These are phyloP conservation scores for Camelina laxa DNA, from an alignment of 345 rosid genomes.

Conservation along the genomic window DNA sequence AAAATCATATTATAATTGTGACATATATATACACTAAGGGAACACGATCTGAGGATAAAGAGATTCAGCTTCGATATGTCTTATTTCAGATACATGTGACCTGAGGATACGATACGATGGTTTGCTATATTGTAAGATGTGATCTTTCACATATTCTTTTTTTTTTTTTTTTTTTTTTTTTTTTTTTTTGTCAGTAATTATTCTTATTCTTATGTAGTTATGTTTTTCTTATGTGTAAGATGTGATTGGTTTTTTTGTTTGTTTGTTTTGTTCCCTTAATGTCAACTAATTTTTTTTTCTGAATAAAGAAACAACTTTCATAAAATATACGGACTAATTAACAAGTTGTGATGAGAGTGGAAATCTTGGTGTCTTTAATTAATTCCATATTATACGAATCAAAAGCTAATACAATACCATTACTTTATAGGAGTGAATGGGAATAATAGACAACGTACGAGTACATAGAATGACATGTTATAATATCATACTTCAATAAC, in stretches of 20 bases:
- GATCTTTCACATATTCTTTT: slow-evolving; percentile 9
- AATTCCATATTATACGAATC: slow-evolving; percentile 4
- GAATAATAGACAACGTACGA: slow-evolving; percentile 6
- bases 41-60: slow-evolving; percentile 33
- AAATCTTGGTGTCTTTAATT: slow-evolving; percentile 13
- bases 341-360: slow-evolving; percentile 17
- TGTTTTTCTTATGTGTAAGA: slow-evolving; percentile 17
- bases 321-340: slow-evolving; percentile 29
- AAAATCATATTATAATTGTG: not conserved
- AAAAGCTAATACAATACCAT: slow-evolving; percentile 1
- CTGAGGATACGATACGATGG: slow-evolving; percentile 30
- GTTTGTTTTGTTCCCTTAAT: slow-evolving; percentile 4
- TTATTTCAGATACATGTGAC: slow-evolving; percentile 21
- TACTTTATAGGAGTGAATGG: not conserved
- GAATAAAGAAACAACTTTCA: slow-evolving; percentile 32
- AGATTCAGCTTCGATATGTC: slow-evolving; percentile 22
- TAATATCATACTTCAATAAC: not conserved
- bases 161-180: too few species aligned
- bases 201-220: slow-evolving; percentile 4
- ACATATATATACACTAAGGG: slow-evolving; percentile 30
- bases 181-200: not conserved
- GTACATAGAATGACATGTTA: slow-evolving; percentile 1
- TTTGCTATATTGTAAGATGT: slow-evolving; percentile 32
- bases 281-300: slow-evolving; percentile 25
- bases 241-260: slow-evolving; percentile 14